Percentiles rank a stretch among this genome's conserved stretches.
Evolutionary conservation across 805 yeast genomes (phyloP).

Genomic region (Myxozyma sirexii): DNA sequence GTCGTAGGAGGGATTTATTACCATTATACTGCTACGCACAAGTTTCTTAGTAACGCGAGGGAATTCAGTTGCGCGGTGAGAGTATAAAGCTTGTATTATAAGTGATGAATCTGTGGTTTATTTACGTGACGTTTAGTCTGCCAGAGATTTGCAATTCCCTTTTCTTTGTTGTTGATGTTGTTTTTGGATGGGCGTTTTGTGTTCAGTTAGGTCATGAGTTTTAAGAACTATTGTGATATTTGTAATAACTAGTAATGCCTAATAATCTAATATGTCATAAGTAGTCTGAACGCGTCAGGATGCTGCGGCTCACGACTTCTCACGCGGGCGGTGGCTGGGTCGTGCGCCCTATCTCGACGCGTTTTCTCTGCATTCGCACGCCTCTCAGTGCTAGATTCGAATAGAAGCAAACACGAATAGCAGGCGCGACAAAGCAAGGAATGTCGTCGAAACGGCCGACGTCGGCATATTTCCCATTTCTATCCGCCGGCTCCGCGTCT

Average conservation of each 20-base stretch:
- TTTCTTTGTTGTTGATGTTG: no score
- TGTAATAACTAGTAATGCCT: no score
- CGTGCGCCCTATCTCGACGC: not conserved
- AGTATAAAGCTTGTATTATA: not conserved
- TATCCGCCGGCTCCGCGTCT: constrained; percentile 10
- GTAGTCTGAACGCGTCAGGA: not conserved
- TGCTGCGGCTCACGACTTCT: constrained; percentile 1
- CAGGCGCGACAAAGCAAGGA: no score
- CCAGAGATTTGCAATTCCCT: no score
- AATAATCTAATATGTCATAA: no score
- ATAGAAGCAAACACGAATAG: no score
- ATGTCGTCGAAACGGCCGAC: not conserved
- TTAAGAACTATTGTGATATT: no score
- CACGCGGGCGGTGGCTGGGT: constrained; percentile 2
- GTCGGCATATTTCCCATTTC: constrained; percentile 9
- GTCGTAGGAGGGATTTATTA: constrained; percentile 89
- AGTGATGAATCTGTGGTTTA: no score
- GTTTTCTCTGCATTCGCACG: not conserved
- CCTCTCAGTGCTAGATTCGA: no score
- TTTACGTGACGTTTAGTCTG: not conserved
- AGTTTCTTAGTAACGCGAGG: constrained; percentile 58
- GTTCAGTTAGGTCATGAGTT: no score
- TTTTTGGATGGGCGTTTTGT: no score
- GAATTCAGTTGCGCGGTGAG: constrained; percentile 24
- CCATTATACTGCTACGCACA: constrained; percentile 77